Base-by-base conservation (phyloP, 768 basidiomycete genomes). In the Boletus subparvulus region DNA sequence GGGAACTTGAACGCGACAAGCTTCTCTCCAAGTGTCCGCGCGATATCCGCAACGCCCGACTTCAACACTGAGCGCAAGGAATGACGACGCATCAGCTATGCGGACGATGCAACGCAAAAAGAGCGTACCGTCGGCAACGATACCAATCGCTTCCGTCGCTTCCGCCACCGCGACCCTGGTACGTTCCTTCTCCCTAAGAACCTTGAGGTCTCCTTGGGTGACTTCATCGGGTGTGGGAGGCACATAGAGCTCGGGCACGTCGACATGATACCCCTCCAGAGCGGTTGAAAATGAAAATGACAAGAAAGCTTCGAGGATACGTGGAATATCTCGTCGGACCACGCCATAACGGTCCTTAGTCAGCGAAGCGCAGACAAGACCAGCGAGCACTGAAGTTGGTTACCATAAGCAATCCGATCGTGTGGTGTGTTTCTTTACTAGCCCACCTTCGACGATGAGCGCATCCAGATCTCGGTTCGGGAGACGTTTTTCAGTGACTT, bases 241-340 rank as follows among this genome's bases (percentile, higher is more conserved):
- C 4, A 73, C 70, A 58, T 76, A 74, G 21, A 72, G 61, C 4
- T 75, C 70, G 52, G 71, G 72, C 30, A 92, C 69, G 62, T 87
- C 83, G 1, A 62, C 67, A 53, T 84, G 81, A 56, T 86, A 86
- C 32, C 79, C 79, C 61, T 93, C 91, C 19, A 92, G 70, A 1
- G 83, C 87, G 2, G 70, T 67, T 19, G 21, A 21, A 92, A 21
- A 21, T 21, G 21, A 77, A 74, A 87, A 88, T 0, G 80, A 80
- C 13, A 88, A 67, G 61, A 94, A 74, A 0, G 88, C 87, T 69
- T 94, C 92, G 4, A 95, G 69, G 30, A 92, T 84, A 56, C 83
- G 85, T 0, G 92, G 88, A 19, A 92, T 90, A 66, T 94, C 93
- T 12, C 88, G 78, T 68, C 94, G 93, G 13, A 93, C 90, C 35